Base-by-base conservation (phyloP, 1,284 basidiomycete genomes). In the Somion occarium region DNA sequence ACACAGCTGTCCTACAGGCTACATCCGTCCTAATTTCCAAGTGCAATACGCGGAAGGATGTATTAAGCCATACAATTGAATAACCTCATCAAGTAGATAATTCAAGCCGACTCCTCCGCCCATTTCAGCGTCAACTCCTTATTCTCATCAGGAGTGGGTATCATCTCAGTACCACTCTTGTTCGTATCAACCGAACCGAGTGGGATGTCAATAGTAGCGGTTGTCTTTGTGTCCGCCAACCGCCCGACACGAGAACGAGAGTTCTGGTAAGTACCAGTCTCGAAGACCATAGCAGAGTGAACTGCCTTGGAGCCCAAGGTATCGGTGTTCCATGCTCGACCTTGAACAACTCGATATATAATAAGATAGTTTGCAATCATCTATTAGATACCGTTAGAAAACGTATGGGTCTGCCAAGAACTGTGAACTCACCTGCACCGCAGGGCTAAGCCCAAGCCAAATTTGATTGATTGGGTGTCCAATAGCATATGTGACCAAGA, bases 401-500 rank as follows among this genome's bases (percentile, higher is more conserved):
- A n/a, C n/a, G n/a, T n/a, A n/a, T 20, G 20, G 11, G 9, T 5
- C 11, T 20, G 26, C 13, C 23, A 19, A 22, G 23, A 7, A 44
- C 23, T 25, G n/a, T 42, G 18, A 18, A n/a, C n/a, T 9, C n/a
- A 46, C 44, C 44, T 46, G 44, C 4, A 46, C 20, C 20, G 44
- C 23, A 9, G 44, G 44, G 19, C 44, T 46, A 12, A 46, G 52
- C 70, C 72, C 48, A 59, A 60, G 12, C 69, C 75, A 51, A 5
- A 51, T 38, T 22, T 51, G 27, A 43, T 45, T 46, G 26, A 51
- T 23, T 9, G 49, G 49, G 22, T 54, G 48, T 52, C 58, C 62
- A 15, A 58, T 53, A 18, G 59, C 59, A 49, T 65, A 69, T 2
- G 62, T 55, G 38, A 63, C 59, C 45, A 70, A 56, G 56, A 67